Evolutionary conservation across 176 grass and related monocot species (phyloP).

Genomic region (Metroxylon sagu): DNA sequence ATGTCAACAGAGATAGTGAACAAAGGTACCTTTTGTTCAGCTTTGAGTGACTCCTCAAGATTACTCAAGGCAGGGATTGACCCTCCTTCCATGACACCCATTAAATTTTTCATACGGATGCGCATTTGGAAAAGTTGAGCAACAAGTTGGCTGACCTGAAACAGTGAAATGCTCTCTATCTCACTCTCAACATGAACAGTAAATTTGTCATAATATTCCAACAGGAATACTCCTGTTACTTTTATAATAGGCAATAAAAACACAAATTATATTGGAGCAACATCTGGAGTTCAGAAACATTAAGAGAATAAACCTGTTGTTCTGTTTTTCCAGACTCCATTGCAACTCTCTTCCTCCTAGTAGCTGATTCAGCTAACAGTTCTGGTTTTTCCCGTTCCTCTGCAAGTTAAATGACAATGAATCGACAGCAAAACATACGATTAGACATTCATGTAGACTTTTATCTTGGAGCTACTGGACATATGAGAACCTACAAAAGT

Average conservation of each 20-base stretch:
- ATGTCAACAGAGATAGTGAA: too few relatives aligned
- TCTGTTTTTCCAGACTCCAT: slow-evolving; percentile 81
- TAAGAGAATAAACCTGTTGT: slow-evolving; percentile 47
- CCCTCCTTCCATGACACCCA: slow-evolving; percentile 83
- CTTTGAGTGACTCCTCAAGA: slow-evolving; percentile 71
- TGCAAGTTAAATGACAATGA: slow-evolving; percentile 17
- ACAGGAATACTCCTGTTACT: too few relatives aligned
- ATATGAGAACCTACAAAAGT: too few relatives aligned
- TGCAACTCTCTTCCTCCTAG: slow-evolving; percentile 50
- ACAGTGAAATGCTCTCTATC: slow-evolving; percentile 8
- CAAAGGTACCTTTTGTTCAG: slow-evolving; percentile 54
- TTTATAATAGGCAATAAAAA: background rate
- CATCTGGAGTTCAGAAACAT: background rate
- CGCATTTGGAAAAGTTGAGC: slow-evolving; percentile 91
- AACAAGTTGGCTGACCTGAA: slow-evolving; percentile 83
- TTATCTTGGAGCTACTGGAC: too few relatives aligned
- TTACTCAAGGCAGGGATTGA: slow-evolving; percentile 51
- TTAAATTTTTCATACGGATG: slow-evolving; percentile 84
- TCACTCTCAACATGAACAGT: background rate
- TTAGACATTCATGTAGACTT: too few relatives aligned
- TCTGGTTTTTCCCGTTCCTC: slow-evolving; percentile 80
- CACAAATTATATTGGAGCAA: too few relatives aligned
- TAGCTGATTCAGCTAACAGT: slow-evolving; percentile 39
- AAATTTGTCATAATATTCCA: background rate
- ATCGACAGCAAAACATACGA: background rate